Evolutionary conservation across 164 flowering plant species (phyloP).

Genomic region (Tetracentron sinense): DNA sequence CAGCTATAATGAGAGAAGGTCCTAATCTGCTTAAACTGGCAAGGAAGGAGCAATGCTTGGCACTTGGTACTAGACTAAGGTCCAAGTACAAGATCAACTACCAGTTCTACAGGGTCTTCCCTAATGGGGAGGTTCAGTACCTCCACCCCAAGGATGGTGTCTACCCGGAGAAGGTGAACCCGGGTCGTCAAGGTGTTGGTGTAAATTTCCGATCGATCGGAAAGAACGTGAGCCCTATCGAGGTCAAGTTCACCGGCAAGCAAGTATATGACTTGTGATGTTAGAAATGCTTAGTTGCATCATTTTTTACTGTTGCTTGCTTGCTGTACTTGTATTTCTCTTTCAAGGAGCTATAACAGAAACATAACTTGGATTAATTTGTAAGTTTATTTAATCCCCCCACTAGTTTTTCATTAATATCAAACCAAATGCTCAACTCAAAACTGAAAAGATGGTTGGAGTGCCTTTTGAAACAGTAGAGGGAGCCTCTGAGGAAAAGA

Average conservation of each 20-base stretch:
- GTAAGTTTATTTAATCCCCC: slow-evolving; percentile 8
- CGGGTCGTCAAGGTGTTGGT: slow-evolving; percentile 86
- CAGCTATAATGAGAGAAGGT: slow-evolving; percentile 89
- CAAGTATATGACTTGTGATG: slow-evolving; percentile 64
- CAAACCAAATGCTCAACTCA: too few relatives aligned
- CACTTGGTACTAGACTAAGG: slow-evolving; percentile 87
- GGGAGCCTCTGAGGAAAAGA: too few relatives aligned
- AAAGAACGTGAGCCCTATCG: slow-evolving; percentile 81
- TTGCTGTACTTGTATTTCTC: slow-evolving; percentile 8
- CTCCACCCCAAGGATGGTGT: slow-evolving; percentile 98
- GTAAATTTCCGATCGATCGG: slow-evolving; percentile 83
- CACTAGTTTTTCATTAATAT: too few relatives aligned
- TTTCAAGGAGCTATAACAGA: neutral
- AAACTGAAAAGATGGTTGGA: too few relatives aligned
- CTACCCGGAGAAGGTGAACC: slow-evolving; percentile 98
- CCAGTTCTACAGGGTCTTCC: slow-evolving; percentile 97
- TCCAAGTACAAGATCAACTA: slow-evolving; percentile 98
- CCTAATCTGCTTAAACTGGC: slow-evolving; percentile 86
- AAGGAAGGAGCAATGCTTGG: slow-evolving; percentile 95
- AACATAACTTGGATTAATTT: slow-evolving; percentile 3
- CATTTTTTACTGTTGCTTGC: slow-evolving; percentile 10
- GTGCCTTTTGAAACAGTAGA: too few relatives aligned
- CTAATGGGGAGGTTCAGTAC: slow-evolving; percentile 96
- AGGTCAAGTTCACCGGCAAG: slow-evolving; percentile 97
- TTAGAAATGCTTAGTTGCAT: slow-evolving; percentile 3